Conservation (phyloP, 2,329 filamentous ascomycete species). For the Microdochium nivale region DNA sequence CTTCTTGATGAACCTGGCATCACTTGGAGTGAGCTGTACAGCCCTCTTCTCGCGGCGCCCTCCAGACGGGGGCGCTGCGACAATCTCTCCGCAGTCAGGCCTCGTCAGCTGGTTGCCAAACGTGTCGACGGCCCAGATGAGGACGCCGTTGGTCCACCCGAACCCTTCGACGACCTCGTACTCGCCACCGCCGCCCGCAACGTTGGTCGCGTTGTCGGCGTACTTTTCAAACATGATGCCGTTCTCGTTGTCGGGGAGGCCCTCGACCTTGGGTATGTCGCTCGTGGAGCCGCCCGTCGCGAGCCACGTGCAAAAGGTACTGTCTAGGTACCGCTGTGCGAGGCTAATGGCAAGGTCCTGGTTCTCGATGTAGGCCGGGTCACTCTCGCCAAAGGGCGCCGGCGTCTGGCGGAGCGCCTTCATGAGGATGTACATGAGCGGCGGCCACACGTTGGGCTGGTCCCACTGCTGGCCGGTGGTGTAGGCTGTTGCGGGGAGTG, state of each 20-base stretch:
- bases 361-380: slow-evolving; percentile 43
- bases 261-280: slow-evolving; percentile 38
- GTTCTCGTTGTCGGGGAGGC: slow-evolving; percentile 28
- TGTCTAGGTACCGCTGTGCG: slow-evolving; percentile 59
- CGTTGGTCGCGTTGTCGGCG: slow-evolving; percentile 48
- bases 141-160: slow-evolving; percentile 61
- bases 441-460: slow-evolving; percentile 62
- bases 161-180: slow-evolving; percentile 64
- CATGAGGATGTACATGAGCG: slow-evolving; percentile 57
- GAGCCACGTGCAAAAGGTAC: slow-evolving; percentile 62
- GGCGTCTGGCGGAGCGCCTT: slow-evolving; percentile 52
- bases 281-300: slow-evolving; percentile 55
- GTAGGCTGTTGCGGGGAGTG: slow-evolving; percentile 54
- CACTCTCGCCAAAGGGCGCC: slow-evolving; percentile 41
- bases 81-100: slow-evolving; percentile 46
- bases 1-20: slow-evolving; percentile 39
- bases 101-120: slow-evolving; percentile 47
- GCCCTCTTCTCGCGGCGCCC: slow-evolving; percentile 21
- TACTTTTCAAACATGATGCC: slow-evolving; percentile 69
- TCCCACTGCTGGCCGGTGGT: slow-evolving; percentile 60
- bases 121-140: slow-evolving; percentile 57
- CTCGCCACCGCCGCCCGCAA: slow-evolving; percentile 56
- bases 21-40: slow-evolving; percentile 35
- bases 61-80: slow-evolving; percentile 5
- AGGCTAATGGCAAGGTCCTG: slow-evolving; percentile 48